Conservation (phyloP, 2,329 filamentous ascomycete species). For the Sarocladiaceae sp. region DNA sequence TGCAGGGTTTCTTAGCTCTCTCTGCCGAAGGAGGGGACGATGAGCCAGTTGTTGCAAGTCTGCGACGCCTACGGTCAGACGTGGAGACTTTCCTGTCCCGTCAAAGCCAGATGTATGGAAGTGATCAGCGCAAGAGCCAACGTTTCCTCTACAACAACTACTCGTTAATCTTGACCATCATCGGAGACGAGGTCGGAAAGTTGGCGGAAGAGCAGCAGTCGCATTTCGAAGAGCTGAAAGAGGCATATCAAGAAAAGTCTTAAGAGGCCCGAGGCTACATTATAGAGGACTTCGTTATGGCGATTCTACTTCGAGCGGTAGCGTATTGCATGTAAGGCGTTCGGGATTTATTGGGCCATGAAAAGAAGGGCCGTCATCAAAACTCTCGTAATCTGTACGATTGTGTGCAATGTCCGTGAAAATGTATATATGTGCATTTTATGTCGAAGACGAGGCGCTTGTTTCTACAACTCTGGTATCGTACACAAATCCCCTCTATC, state of each 20-base stretch:
- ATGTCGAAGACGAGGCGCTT: too few relatives aligned
- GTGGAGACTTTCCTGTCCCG: conserved; percentile 79
- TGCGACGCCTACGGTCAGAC: conserved; percentile 73
- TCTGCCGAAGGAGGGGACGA: conserved; percentile 91
- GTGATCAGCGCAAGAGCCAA: conserved; percentile 75
- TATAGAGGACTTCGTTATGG: neutral
- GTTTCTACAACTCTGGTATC: too few relatives aligned
- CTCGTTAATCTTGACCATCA: conserved; percentile 87
- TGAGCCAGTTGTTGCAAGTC: conserved; percentile 80
- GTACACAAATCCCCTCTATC: neutral
- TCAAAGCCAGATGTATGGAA: conserved; percentile 67
- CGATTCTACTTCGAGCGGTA: neutral
- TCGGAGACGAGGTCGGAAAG: conserved; percentile 72
- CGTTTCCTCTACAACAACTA: conserved; percentile 96
- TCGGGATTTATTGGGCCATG: conserved; percentile 1
- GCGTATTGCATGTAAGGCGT: conserved; percentile 4
- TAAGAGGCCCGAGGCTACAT: conserved; percentile 10
- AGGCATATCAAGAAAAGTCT: conserved; percentile 46
- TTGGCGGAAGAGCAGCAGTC: conserved; percentile 69
- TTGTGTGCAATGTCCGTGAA: too few relatives aligned
- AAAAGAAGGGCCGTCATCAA: neutral
- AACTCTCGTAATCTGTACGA: too few relatives aligned
- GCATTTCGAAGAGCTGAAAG: conserved; percentile 67
- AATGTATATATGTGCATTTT: too few relatives aligned
- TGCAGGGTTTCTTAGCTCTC: conserved; percentile 78